These are phyloP conservation scores for Helminthosporium solani DNA, from an alignment of 2,329 filamentous ascomycete species.

Conservation along the genomic window DNA sequence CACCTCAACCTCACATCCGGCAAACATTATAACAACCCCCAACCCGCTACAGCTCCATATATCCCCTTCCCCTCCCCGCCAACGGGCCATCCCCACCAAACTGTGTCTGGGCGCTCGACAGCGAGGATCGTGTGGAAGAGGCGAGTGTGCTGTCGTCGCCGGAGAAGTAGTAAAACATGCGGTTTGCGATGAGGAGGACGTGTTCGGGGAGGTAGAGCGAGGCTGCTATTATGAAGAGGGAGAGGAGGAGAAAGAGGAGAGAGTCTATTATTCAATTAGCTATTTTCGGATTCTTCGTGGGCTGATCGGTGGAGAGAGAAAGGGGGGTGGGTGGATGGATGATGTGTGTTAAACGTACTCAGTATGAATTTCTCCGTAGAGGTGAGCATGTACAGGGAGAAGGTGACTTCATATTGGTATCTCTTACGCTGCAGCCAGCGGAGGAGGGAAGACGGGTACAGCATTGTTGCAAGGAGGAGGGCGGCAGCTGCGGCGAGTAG, in stretches of 20 bases:
- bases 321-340: too few relatives aligned
- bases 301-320: too few relatives aligned
- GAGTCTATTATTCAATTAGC: conserved; percentile 61
- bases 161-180: conserved; percentile 92
- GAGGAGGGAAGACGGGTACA: conserved; percentile 59
- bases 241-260: conserved; percentile 84
- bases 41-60: conserved; percentile 31
- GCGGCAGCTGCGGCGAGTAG: conserved; percentile 40
- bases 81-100: conserved; percentile 9
- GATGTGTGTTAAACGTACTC: too few relatives aligned
- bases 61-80: conserved; percentile 15
- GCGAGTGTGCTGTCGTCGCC: conserved; percentile 62
- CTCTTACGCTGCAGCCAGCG: conserved; percentile 92
- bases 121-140: conserved; percentile 11
- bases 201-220: conserved; percentile 94
- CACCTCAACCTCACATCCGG: not conserved
- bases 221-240: conserved; percentile 81
- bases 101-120: conserved; percentile 14
- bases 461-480: conserved; percentile 47
- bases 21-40: not conserved
- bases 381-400: conserved; percentile 95
- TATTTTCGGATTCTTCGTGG: too few relatives aligned
- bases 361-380: conserved; percentile 95
- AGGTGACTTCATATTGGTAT: conserved; percentile 98
- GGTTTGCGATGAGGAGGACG: conserved; percentile 75